phyloP scores from a whole-genome alignment of 352 stramenopile species.

The Globisporangium polare region DNA sequence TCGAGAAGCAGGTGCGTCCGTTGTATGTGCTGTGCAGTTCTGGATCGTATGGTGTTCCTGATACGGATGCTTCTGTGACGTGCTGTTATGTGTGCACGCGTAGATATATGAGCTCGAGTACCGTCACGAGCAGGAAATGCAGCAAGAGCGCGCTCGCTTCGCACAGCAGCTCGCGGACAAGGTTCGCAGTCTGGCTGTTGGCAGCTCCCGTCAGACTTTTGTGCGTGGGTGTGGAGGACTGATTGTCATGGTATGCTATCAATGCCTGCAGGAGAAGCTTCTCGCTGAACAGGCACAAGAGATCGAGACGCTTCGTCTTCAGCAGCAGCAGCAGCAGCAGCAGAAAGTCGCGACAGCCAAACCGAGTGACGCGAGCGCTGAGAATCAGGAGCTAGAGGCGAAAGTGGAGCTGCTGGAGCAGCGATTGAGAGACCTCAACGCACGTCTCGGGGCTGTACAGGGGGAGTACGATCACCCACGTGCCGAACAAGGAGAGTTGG shows the following conservation, averaged over 20 bases:
- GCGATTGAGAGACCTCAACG: constrained; percentile 10
- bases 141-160: not conserved
- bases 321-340: not conserved
- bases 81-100: constrained; percentile 5
- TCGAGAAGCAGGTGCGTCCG: constrained; percentile 39
- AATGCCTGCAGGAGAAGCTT: not conserved
- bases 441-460: constrained; percentile 13
- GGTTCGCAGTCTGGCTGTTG: not conserved
- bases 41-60: not conserved
- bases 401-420: constrained; percentile 18
- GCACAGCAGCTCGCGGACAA: not conserved
- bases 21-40: not conserved
- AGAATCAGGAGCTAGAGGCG: not conserved
- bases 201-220: too few species aligned
- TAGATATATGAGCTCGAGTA: constrained; percentile 24
- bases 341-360: too few species aligned
- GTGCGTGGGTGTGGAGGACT: not conserved
- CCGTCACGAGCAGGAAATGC: constrained; percentile 1
- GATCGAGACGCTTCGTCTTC: constrained; percentile 5
- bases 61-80: too few species aligned
- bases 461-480: not conserved
- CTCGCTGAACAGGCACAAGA: constrained; percentile 7
- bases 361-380: too few species aligned
- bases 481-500: too few species aligned
- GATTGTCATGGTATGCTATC: not conserved